A percentile compares a stretch with the other conserved stretches of the same genome.
phyloP scores from a whole-genome alignment of 805 yeast species.

The Nakazawaea laoshanensis region DNA sequence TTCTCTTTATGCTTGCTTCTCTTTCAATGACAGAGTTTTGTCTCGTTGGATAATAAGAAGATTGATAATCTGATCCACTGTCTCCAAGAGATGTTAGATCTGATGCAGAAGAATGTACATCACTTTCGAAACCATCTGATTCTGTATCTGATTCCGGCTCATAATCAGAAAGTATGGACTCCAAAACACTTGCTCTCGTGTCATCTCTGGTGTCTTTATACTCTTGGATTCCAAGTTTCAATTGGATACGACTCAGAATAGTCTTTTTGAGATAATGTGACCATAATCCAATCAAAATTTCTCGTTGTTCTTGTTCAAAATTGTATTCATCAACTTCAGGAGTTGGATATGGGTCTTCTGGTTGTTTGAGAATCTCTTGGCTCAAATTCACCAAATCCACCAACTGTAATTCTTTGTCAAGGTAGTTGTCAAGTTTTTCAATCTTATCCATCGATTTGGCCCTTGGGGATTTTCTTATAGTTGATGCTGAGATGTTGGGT shows the following conservation, averaged over 20 bases:
- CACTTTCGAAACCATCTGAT: conserved; percentile 1
- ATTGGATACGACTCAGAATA: conserved; percentile 7
- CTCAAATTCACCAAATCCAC: conserved; percentile 4
- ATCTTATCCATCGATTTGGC: neutral
- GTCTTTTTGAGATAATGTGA: conserved; percentile 7
- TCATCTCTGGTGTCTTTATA: conserved; percentile 4
- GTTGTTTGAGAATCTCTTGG: neutral
- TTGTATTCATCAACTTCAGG: neutral
- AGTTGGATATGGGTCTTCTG: conserved; percentile 3
- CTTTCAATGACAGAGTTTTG: conserved; percentile 2
- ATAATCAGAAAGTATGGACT: conserved; percentile 8
- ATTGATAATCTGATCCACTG: conserved; percentile 4
- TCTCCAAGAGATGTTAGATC: neutral
- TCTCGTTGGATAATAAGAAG: conserved; percentile 9
- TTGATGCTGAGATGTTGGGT: neutral
- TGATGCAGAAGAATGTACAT: neutral
- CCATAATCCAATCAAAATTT: conserved; percentile 1
- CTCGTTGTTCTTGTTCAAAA: conserved; percentile 1
- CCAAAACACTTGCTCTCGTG: conserved; percentile 8
- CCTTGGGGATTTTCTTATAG: neutral
- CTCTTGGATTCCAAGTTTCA: conserved; percentile 8
- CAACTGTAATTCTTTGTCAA: conserved; percentile 3
- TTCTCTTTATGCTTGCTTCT: neutral
- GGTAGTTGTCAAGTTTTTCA: neutral
- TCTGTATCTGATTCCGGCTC: conserved; percentile 1